Evolutionary conservation across 305 asterid genomes (phyloP), one percentile per base, ranked within the genome.

Genomic region (Solanum hybrid): DNA sequence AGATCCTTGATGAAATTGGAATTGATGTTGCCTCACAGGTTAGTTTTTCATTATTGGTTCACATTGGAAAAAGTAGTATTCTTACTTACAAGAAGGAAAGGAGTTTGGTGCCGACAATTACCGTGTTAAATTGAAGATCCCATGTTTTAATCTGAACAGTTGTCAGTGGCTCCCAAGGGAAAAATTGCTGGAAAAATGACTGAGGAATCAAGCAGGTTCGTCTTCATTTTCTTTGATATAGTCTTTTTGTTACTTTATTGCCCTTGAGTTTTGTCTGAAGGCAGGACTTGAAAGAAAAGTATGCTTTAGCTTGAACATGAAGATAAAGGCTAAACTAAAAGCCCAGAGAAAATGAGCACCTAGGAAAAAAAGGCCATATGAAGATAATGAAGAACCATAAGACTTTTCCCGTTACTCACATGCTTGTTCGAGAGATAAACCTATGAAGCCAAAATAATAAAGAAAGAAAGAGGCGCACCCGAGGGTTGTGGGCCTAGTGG

Each of bases 1-100:
- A 97, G 99, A 97, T 97, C 90, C 95, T 97, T 87, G 99, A 97
- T 72, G 99, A 97, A 92, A 97, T 97, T 86, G 99, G 99, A 34
- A 96, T 96, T 9, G 98, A 95, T 80, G 93, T 97, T 85, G 98
- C 97, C 90, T 97, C 99, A 77, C 99, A 97, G 99, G 99, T 97
- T 90, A 34, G 92, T 89, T 57, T 81, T 34, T 82, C 17, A 81
- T 79, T 8, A 78, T 78, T 27, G 27, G 2, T 9, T 81, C 41
- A 61, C 12, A 5, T 73, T 26, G 37, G 32, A 78, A 87, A 37
- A 86, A 51, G n/a, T 79, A 68, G 26, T 38, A 0, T 14, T 82
- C 32, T 83, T 41, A 41, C 87, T 41, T 82, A 2, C 17, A 27
- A 27, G 75, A 51, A 45, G 88, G 26, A 84, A 51, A 9, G 22